phyloP scores from a whole-genome alignment of 2,329 filamentous ascomycete species.

The Pezicula neosporulosa region DNA sequence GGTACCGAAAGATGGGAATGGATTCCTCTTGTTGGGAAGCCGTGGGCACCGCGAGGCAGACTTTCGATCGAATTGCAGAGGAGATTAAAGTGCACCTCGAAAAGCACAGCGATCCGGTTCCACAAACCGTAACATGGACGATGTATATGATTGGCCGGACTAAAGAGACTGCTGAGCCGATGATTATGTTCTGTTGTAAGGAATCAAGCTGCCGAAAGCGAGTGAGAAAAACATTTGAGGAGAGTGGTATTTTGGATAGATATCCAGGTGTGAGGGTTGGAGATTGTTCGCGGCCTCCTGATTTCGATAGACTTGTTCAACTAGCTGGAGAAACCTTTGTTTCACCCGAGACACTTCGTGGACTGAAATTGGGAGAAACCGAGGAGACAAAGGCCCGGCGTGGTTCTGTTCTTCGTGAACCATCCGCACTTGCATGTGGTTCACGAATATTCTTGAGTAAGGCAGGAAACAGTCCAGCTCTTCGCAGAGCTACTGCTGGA shows the following conservation, averaged over 20 bases:
- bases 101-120: constrained; percentile 7
- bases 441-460: too few species aligned
- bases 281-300: not conserved
- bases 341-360: too few species aligned
- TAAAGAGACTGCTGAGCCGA: constrained; percentile 2
- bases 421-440: too few species aligned
- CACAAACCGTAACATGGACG: constrained; percentile 3
- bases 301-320: too few species aligned
- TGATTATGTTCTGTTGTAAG: constrained; percentile 9
- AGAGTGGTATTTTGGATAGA: constrained; percentile 7
- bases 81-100: constrained; percentile 11
- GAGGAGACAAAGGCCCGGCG: too few species aligned
- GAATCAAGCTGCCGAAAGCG: not conserved
- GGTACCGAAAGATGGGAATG: constrained; percentile 1
- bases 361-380: too few species aligned
- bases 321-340: too few species aligned
- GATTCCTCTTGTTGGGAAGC: constrained; percentile 11
- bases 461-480: too few species aligned
- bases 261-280: constrained; percentile 3
- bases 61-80: constrained; percentile 3
- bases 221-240: constrained; percentile 2
- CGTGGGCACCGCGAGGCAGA: constrained; percentile 1
- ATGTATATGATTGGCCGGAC: constrained; percentile 10
- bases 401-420: too few species aligned
- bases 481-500: not conserved